Percentiles rank a stretch among this genome's conserved stretches.
Conservation (phyloP, 202 grass and related monocot species). For the Zizania palustris region DNA sequence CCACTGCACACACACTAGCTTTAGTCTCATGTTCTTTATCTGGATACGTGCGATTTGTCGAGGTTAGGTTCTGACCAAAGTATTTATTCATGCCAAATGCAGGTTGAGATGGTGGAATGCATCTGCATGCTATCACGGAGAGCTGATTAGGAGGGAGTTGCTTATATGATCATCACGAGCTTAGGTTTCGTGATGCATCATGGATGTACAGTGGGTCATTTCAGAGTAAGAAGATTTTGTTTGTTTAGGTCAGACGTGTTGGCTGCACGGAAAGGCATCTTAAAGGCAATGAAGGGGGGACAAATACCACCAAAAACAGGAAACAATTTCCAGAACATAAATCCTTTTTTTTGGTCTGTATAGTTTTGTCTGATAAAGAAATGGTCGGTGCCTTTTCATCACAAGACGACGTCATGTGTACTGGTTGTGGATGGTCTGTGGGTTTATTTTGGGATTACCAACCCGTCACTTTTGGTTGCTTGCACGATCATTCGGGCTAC, state of each 20-base stretch:
- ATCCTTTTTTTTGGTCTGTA: conserved; percentile 46
- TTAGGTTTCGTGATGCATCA: conserved; percentile 15
- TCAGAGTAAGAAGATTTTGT: conserved; percentile 46
- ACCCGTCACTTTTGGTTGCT: conserved; percentile 48
- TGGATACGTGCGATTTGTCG: neutral
- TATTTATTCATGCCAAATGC: conserved; percentile 11
- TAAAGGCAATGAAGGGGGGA: conserved; percentile 25
- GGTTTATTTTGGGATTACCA: conserved; percentile 28
- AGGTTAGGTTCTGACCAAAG: conserved; percentile 5
- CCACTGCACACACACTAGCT: neutral
- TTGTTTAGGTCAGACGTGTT: conserved; percentile 41
- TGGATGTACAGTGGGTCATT: conserved; percentile 44
- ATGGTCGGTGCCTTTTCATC: conserved; percentile 15
- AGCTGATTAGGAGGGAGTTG: conserved; percentile 22
- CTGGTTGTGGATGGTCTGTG: conserved; percentile 40
- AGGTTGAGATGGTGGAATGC: neutral
- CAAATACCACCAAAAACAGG: conserved; percentile 38
- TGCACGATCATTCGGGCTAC: conserved; percentile 11
- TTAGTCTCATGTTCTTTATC: neutral
- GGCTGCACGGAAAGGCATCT: conserved; percentile 32
- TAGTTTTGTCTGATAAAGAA: conserved; percentile 46
- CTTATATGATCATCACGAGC: conserved; percentile 14
- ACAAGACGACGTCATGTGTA: conserved; percentile 23
- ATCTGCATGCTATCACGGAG: neutral
- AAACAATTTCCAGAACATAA: conserved; percentile 44